A percentile compares a stretch with the other conserved stretches of the same genome.
phyloP scores from a whole-genome alignment of 805 yeast genomes.

The Cephaloascus albidus region DNA sequence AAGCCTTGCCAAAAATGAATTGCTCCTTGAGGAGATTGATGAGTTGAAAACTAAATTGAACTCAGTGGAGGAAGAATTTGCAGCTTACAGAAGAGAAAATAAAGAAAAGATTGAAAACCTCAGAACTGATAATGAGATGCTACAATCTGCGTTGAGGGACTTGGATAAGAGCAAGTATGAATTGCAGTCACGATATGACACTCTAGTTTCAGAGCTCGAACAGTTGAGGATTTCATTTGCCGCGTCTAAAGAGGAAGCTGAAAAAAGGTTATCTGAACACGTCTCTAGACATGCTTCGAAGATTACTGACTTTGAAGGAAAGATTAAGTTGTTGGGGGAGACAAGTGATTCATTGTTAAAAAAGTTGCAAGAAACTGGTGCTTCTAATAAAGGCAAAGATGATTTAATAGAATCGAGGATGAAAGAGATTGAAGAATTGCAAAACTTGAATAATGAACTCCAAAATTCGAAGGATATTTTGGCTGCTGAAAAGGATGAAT shows the following conservation, averaged over 20 bases:
- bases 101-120: constrained; percentile 7
- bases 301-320: neutral
- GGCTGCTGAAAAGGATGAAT: constrained; percentile 1
- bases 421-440: constrained; percentile 1
- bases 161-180: neutral
- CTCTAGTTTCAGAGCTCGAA: neutral
- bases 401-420: neutral
- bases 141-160: neutral
- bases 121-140: neutral
- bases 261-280: neutral
- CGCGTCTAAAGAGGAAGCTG: neutral
- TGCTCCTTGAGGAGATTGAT: too few species aligned
- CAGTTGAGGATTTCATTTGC: neutral
- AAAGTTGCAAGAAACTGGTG: neutral
- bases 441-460: constrained; percentile 1
- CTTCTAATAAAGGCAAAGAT: neutral
- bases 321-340: neutral
- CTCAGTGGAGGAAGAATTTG: too few species aligned
- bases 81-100: constrained; percentile 8
- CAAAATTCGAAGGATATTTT: constrained; percentile 2
- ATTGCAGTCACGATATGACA: neutral
- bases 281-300: neutral
- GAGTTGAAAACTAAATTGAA: too few species aligned
- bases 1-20: too few species aligned
- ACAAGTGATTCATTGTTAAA: neutral